Evolutionary conservation across 805 yeast genomes (phyloP).

Genomic region (Candida peoriensis): DNA sequence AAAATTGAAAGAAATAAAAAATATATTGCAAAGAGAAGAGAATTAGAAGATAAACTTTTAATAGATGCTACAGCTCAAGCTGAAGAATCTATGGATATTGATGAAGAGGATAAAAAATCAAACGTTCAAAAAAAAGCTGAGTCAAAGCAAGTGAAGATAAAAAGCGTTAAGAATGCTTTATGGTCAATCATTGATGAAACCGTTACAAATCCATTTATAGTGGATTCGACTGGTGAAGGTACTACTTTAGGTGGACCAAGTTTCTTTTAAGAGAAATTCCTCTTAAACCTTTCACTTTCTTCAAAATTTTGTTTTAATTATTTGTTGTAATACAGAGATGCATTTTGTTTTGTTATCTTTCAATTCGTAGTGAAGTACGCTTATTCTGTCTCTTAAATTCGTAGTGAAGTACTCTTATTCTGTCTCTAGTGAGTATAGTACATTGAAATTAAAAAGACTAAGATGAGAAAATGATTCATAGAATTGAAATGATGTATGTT

Average conservation of each 20-base stretch:
- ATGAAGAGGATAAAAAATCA: conserved; percentile 26
- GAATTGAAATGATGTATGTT: too few relatives aligned
- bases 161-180: conserved; percentile 55
- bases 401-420: too few relatives aligned
- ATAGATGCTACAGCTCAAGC: conserved; percentile 45
- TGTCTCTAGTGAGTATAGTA: too few relatives aligned
- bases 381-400: neutral
- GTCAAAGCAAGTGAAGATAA: conserved; percentile 29
- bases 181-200: conserved; percentile 69
- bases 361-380: neutral
- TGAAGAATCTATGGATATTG: conserved; percentile 49
- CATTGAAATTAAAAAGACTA: too few relatives aligned
- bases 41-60: conserved; percentile 31
- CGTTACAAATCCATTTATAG: conserved; percentile 39
- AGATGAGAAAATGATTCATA: too few relatives aligned
- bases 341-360: neutral
- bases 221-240: conserved; percentile 56
- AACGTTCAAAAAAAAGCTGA: conserved; percentile 2
- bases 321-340: neutral
- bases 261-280: conserved; percentile 30
- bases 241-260: conserved; percentile 80
- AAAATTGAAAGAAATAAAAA: conserved; percentile 76
- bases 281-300: too few relatives aligned
- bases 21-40: conserved; percentile 55
- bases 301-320: neutral